Percentiles rank a stretch among this genome's conserved stretches.
Evolutionary conservation across 2,329 filamentous ascomycete species (phyloP).

Genomic region (Pezicula rhizophila): DNA sequence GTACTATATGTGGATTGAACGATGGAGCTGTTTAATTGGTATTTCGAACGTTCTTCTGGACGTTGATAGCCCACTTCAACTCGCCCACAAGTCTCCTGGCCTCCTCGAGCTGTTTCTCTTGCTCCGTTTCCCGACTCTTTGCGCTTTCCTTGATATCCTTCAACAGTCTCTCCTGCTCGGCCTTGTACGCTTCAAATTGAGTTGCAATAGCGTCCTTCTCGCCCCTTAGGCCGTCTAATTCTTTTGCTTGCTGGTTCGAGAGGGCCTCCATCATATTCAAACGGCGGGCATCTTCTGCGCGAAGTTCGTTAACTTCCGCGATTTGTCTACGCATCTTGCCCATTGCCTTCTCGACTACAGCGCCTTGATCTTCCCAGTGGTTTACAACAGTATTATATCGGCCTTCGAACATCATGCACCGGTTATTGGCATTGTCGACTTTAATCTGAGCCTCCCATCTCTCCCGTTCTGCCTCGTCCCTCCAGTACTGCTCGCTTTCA

Average conservation of each 20-base stretch:
- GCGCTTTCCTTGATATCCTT: constrained; percentile 53
- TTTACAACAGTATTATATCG: constrained; percentile 62
- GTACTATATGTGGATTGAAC: neutral
- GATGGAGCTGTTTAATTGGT: constrained; percentile 36
- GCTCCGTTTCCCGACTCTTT: constrained; percentile 52
- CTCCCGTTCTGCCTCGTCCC: constrained; percentile 56
- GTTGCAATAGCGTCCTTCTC: constrained; percentile 57
- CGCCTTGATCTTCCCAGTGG: constrained; percentile 62
- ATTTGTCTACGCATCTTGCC: constrained; percentile 44
- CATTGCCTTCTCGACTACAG: constrained; percentile 50
- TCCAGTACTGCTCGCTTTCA: constrained; percentile 55
- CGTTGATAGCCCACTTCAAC: constrained; percentile 66
- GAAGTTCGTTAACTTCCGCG: neutral
- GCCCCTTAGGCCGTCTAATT: constrained; percentile 52
- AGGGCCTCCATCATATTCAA: constrained; percentile 61
- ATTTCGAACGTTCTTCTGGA: constrained; percentile 55
- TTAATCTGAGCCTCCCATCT: constrained; percentile 53
- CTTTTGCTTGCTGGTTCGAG: constrained; percentile 66
- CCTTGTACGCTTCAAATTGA: constrained; percentile 60
- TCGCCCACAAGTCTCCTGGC: constrained; percentile 57
- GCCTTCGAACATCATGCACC: constrained; percentile 63
- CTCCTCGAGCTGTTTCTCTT: constrained; percentile 52
- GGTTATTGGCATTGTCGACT: constrained; percentile 58
- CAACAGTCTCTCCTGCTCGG: constrained; percentile 55
- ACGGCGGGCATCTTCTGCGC: constrained; percentile 50